Base-by-base conservation (phyloP, 352 stramenopile species). In the Globisporangium barbulae region DNA sequence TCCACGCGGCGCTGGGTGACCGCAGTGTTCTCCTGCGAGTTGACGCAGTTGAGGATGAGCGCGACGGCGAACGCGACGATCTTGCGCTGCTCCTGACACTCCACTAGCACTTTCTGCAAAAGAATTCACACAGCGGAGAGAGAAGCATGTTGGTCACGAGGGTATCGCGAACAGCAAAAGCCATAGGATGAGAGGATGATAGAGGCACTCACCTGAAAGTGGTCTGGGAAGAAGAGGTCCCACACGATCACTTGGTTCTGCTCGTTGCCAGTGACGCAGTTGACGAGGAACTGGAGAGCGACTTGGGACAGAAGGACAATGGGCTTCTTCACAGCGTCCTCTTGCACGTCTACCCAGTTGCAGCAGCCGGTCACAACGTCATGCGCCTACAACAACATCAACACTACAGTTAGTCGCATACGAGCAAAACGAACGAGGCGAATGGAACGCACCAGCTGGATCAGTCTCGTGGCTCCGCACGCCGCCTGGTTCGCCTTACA, bases 81-180 rank as follows among this genome's bases (percentile, higher is more conserved):
- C 62, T 94, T 94, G 33, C 85, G 85, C 52, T 93, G 70, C 62
- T 82, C 65, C 22, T 94, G 85, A 39, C 81, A 93, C 56, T 94
- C 85, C 10, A 93, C 77, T 28, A 94, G 65, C 5, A 93, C 63
- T 93, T 91, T 93, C 85, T 94, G 47, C 8, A 69, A 28, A 41
- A 9, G 37, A 17, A 44, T 44, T 44, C 37, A 44, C 9, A 61
- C 42, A 56, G 37, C 57, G 21, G 28, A 50, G 25, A 42, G 8
- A 15, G 25, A 42, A 45, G 12, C 13, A 45, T 45, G 41, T 45
- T 21, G n/a, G 41, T 3, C 41, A 45, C 41, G 17, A 45, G 41
- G 13, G n/a, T 45, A 45, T 8, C 13, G 33, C 35, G 10, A 41
- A 41, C 3, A 41, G 35, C 49, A 5, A 41, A 15, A 35, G 15